A percentile compares a stretch with the other conserved stretches of the same genome.
Conservation (phyloP, 768 basidiomycete species). For the Boletus tomentosulus region DNA sequence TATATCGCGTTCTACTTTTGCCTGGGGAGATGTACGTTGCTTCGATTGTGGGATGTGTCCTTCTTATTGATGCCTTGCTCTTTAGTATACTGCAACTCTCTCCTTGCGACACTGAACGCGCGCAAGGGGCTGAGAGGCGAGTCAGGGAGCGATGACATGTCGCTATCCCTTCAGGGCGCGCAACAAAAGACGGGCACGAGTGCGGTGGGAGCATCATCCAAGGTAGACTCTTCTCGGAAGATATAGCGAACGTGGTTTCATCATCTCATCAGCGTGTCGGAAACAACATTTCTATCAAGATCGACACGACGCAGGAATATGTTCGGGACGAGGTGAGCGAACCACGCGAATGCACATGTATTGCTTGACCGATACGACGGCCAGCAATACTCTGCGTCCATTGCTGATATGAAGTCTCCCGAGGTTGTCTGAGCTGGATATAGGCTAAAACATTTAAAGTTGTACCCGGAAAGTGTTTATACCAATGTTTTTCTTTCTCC, state of each 20-base stretch:
- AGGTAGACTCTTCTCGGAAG: background rate
- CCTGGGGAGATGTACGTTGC: slow-evolving; percentile 52
- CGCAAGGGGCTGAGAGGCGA: slow-evolving; percentile 43
- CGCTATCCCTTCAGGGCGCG: slow-evolving; percentile 28
- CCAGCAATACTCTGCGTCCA: slow-evolving; percentile 20
- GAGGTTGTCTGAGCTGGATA: slow-evolving; percentile 14
- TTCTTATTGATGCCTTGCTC: background rate
- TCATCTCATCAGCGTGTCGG: slow-evolving; percentile 22
- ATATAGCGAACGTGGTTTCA: background rate
- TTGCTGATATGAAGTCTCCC: slow-evolving; percentile 16
- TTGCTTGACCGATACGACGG: background rate
- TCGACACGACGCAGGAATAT: slow-evolving; percentile 59
- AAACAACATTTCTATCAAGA: slow-evolving; percentile 58
- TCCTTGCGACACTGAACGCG: slow-evolving; percentile 59
- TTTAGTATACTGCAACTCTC: slow-evolving; percentile 57
- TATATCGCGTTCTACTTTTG: slow-evolving; percentile 66
- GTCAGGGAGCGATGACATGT: slow-evolving; percentile 26
- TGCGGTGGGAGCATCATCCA: slow-evolving; percentile 8
- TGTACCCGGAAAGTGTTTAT: slow-evolving; percentile 2
- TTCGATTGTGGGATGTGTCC: background rate
- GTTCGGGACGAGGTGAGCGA: slow-evolving; percentile 38
- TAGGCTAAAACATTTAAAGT: background rate
- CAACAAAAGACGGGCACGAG: slow-evolving; percentile 22
- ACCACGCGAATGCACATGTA: background rate
- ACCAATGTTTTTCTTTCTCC: background rate